Evolutionary conservation across 371 early-diverging fungal species (phyloP), one percentile per base, ranked within the genome.

Genomic region (Phascolomyces articulosus): DNA sequence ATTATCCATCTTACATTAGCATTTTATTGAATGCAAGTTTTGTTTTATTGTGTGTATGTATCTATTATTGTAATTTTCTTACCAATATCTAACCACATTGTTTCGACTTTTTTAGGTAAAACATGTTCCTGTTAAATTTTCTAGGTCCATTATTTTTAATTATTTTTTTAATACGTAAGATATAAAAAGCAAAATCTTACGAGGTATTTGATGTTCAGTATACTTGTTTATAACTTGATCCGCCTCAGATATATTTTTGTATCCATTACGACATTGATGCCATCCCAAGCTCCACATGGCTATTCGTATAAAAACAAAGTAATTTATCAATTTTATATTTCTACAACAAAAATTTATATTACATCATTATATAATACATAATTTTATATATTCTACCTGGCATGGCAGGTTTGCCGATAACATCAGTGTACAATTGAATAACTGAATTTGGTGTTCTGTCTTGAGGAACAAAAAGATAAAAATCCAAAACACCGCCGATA

Each of bases 191-290:
- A n/a, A n/a, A n/a, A n/a, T n/a, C n/a, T 91, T 91, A 49, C 90
- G 68, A 0, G 92, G 92, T 41, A 92, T 81, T 8, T 71, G 55
- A 55, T 78, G 67, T 49, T 80, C 74, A 28, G 78, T 71, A 67
- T 87, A 85, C 13, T 74, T 74, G 1, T 66, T 63, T 26, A 84
- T 79, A 13, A 89, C 85, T 2, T 71, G 41, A 27, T 79, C 63
- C 47, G 89, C 87, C 26, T 85, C 82, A 9, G 74, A 74, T 59
- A 90, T 73, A 65, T 76, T 82, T 2, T 74, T 57, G 69, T 88
- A 91, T 49, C 90, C 91, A 71, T 83, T 92, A 57, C 91, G 85
- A 61, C 86, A 90, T 58, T 91, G 91, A 60, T 91, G 91, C 64
- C 79, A 85, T 0, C 91, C 91, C 41, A 91, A 66, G 29, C 76